Conservation (phyloP, 768 basidiomycete species). For the Termitomyces bulborhizus region DNA sequence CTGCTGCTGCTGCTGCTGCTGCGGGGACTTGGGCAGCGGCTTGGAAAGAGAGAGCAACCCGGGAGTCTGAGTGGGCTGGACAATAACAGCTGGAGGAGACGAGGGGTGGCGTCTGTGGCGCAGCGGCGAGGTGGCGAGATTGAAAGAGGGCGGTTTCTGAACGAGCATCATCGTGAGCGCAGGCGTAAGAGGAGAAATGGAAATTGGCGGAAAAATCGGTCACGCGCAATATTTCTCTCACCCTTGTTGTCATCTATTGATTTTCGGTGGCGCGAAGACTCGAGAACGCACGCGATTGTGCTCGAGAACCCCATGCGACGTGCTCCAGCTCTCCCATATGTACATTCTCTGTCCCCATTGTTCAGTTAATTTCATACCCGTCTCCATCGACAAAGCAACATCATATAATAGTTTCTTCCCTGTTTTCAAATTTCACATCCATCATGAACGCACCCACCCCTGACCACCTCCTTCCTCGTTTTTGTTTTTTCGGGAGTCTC, state of each 20-base stretch:
- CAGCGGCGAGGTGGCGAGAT: conserved; percentile 20
- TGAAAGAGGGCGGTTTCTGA: conserved; percentile 35
- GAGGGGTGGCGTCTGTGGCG: conserved; percentile 67
- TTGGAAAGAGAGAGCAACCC: conserved; percentile 66
- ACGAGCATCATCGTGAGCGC: conserved; percentile 39
- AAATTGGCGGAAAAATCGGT: conserved; percentile 9
- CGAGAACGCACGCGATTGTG: no score
- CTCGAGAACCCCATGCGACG: no score
- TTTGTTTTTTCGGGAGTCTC: background rate
- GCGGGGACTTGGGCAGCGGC: conserved; percentile 21
- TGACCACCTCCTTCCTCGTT: background rate
- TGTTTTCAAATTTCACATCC: background rate
- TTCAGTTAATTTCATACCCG: no score
- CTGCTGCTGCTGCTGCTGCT: conserved; percentile 22
- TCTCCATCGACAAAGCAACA: no score
- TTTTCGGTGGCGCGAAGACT: conserved; percentile 19
- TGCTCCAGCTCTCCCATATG: no score
- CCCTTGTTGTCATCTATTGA: conserved; percentile 20
- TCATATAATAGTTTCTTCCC: background rate
- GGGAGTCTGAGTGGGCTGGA: conserved; percentile 68
- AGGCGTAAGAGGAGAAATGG: conserved; percentile 9
- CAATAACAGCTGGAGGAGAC: conserved; percentile 55
- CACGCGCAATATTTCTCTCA: conserved; percentile 11
- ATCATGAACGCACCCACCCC: background rate
- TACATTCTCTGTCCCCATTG: no score